Conservation (phyloP, 148 eudicot species). For the Hydrangea macrophylla region DNA sequence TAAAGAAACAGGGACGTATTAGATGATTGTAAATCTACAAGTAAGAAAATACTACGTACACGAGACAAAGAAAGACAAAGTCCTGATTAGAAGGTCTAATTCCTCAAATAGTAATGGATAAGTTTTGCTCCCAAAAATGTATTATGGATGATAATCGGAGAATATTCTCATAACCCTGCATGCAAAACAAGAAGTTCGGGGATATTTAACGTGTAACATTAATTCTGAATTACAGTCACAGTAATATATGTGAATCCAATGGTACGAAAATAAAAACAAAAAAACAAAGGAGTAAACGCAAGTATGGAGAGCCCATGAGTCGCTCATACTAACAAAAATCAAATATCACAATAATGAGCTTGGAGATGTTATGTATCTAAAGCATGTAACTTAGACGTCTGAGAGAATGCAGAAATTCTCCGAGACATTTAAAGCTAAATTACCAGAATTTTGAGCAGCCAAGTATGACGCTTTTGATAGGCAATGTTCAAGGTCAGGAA, state of each 20-base stretch:
- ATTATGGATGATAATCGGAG: no score
- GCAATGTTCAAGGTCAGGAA: conserved; percentile 72
- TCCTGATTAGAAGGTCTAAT: background rate
- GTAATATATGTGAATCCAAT: background rate
- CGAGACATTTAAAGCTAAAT: background rate
- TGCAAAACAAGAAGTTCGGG: background rate
- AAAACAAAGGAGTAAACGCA: background rate
- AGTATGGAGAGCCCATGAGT: background rate
- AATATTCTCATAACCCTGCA: background rate
- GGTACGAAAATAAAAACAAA: background rate
- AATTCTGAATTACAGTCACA: background rate
- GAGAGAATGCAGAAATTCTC: background rate
- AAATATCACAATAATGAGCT: background rate
- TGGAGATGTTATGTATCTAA: background rate
- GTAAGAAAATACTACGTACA: background rate
- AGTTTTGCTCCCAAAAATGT: no score
- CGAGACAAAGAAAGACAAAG: background rate
- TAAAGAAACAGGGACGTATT: conserved; percentile 4
- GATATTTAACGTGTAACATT: background rate
- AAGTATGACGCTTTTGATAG: conserved; percentile 72
- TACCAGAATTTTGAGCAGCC: conserved; percentile 85
- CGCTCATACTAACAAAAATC: background rate
- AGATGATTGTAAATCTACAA: background rate
- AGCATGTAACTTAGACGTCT: background rate
- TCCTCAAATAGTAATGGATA: background rate